Conservation (phyloP, 352 stramenopile genomes). For the Saprolegnia parasitica region DNA sequence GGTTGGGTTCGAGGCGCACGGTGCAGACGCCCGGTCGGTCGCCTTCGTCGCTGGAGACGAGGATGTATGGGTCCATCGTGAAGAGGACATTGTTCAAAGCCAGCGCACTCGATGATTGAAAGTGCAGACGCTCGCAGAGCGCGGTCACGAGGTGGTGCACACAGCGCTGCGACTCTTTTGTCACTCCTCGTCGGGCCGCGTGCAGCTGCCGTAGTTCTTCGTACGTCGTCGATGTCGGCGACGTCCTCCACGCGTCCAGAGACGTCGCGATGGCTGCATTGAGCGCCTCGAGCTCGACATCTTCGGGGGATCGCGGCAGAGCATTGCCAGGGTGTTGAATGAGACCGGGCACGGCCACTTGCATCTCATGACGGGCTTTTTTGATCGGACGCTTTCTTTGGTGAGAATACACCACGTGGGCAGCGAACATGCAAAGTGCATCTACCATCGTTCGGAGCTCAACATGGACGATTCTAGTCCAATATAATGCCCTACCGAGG, state of each 20-base stretch:
- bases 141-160: slow-evolving; percentile 15
- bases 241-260: neutral
- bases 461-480: neutral
- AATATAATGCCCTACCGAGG: neutral
- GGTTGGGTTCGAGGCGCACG: neutral
- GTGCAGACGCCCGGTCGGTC: neutral
- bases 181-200: neutral
- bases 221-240: neutral
- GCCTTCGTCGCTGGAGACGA: neutral
- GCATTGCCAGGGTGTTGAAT: neutral
- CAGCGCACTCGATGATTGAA: neutral
- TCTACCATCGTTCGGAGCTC: neutral
- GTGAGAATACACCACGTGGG: neutral
- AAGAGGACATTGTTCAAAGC: neutral
- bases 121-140: neutral
- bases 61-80: neutral
- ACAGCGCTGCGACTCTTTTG: neutral
- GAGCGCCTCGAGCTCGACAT: neutral
- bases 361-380: neutral
- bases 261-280: neutral
- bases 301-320: neutral
- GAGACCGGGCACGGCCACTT: neutral
- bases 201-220: neutral
- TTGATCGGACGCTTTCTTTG: neutral
- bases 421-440: neutral